Base-by-base conservation (phyloP, 495 filamentous ascomycete genomes). In the Penicillium argentinense region DNA sequence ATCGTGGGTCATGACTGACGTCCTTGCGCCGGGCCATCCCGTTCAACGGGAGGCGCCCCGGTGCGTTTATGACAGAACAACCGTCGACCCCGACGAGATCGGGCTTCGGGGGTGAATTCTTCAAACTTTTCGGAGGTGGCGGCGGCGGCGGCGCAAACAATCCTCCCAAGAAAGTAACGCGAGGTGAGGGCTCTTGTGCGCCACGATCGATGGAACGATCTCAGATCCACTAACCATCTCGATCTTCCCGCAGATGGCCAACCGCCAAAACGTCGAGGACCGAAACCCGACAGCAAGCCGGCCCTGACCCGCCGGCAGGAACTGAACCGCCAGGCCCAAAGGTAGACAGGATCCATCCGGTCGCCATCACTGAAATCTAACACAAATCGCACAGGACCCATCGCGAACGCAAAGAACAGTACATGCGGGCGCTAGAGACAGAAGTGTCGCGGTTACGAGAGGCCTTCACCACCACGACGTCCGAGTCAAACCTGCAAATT, bases 251-350 rank as follows among this genome's bases (percentile, higher is more conserved):
- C 61, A 84, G 92, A 95, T 78, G 91, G 91, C 12, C 83, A 93
- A 54, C 75, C 87, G 17, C 83, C 88, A 3, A 98, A 98, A 69
- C 81, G 88, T 45, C 80, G 93, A 57, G 93, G 93, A 2, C 93
- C 93, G 0, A 98, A 98, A 57, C 93, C 93, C 19, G 93, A 97
- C 64, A 95, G 88, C 71, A 96, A 96, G 57, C 93, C 93, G 3
- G 90, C 93, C 37, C 68, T 95, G 54, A 98, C 91, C n/a, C 76
- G 92, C 28, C 79, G 91, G 37, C 93, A 98, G 59, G 93, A 98
- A 60, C 69, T 97, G 37, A 98, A 98, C 62, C 81, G 93, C 43
- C 91, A 97, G 71, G 93, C 93, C 21, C 93, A 98, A 67, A 85
- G 92, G 91, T 93, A 82, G 34, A 14, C 25, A 49, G 29, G 37